Evolutionary conservation across 1,284 basidiomycete species (phyloP).

Genomic region (Bondarzewia mesenterica): DNA sequence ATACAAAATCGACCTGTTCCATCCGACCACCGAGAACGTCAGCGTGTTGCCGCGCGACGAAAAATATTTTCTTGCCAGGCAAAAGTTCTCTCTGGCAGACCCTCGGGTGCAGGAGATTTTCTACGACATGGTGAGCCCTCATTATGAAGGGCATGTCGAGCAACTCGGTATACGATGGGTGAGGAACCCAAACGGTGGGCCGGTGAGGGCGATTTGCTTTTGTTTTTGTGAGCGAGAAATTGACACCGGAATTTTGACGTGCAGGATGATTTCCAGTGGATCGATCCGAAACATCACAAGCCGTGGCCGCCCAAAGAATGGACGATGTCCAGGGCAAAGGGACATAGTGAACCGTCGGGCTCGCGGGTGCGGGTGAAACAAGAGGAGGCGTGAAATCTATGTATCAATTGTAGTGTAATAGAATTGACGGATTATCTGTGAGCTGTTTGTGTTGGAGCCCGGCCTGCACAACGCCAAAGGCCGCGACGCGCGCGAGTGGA

Average conservation of each 20-base stretch:
- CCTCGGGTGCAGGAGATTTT: constrained; percentile 2
- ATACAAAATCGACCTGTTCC: constrained; percentile 17
- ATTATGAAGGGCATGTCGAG: constrained; percentile 14
- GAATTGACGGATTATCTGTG: too few relatives aligned
- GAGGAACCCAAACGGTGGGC: background rate
- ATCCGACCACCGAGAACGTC: constrained; percentile 14
- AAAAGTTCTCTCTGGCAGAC: constrained; percentile 6
- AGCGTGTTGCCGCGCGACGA: constrained; percentile 5
- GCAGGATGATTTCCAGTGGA: constrained; percentile 8
- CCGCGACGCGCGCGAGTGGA: background rate
- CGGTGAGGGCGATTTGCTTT: background rate
- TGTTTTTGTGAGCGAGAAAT: background rate
- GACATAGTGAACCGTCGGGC: background rate
- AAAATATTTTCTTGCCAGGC: background rate
- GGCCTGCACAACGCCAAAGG: too few relatives aligned
- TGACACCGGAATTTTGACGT: background rate
- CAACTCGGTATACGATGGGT: constrained; percentile 13
- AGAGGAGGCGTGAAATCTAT: background rate
- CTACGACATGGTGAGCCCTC: constrained; percentile 8
- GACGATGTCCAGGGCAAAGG: background rate
- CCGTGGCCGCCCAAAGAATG: constrained; percentile 5
- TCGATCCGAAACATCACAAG: constrained; percentile 6
- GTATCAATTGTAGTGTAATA: background rate
- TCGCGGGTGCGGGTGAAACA: background rate
- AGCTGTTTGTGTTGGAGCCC: too few relatives aligned